Evolutionary conservation across 202 grass and related monocot genomes (phyloP).

Genomic region (Elaeis oleifera): DNA sequence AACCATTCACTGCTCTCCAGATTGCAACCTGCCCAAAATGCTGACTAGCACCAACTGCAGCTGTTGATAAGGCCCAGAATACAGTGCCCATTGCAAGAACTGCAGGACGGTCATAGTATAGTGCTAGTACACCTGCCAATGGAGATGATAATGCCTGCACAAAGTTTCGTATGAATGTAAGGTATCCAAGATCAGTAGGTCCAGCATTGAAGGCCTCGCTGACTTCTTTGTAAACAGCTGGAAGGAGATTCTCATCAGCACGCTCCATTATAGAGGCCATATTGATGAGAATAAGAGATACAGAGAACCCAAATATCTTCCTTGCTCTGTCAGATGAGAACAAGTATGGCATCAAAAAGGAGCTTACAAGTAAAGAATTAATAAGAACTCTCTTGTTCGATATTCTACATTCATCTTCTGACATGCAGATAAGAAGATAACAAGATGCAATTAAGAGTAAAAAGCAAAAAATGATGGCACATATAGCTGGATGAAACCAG

Average conservation of each 20-base stretch:
- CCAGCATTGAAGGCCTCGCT: conserved; percentile 71
- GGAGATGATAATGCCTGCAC: conserved; percentile 79
- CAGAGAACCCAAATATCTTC: conserved; percentile 75
- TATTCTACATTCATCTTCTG: not conserved
- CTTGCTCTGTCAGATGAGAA: conserved; percentile 50
- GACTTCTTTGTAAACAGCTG: conserved; percentile 95
- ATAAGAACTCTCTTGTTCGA: not conserved
- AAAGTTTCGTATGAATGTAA: conserved; percentile 86
- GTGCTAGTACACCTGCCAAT: conserved; percentile 64
- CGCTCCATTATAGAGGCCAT: conserved; percentile 82
- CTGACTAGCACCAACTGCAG: conserved; percentile 64
- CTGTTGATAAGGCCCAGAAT: conserved; percentile 85
- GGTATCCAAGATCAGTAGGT: conserved; percentile 84
- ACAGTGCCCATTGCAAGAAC: conserved; percentile 74
- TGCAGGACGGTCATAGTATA: conserved; percentile 69
- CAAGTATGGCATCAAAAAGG: not conserved
- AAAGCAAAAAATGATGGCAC: too few relatives aligned
- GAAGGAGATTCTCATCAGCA: conserved; percentile 89
- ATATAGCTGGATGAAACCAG: too few relatives aligned
- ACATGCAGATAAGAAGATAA: too few relatives aligned
- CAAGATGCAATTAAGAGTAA: too few relatives aligned
- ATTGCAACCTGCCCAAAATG: conserved; percentile 28
- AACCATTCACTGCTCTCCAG: not conserved
- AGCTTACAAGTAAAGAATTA: too few relatives aligned
- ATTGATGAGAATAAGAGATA: conserved; percentile 94